Conservation (phyloP, 306 rosid species). For the Vicia faba region DNA sequence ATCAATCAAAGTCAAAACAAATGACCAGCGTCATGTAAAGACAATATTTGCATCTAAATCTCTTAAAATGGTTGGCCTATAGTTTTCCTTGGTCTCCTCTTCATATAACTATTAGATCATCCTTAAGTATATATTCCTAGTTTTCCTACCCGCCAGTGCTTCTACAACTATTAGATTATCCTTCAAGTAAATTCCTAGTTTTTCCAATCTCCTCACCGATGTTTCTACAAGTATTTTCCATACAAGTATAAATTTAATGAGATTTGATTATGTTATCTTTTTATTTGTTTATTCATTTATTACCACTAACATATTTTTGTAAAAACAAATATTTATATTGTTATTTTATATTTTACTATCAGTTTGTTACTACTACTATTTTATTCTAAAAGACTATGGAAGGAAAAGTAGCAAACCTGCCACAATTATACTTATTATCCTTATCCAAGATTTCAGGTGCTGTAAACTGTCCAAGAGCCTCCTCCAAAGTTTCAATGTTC, state of each 20-base stretch:
- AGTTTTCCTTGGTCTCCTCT: background rate
- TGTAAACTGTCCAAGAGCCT: conserved; percentile 82
- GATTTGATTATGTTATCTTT: background rate
- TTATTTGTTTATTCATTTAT: background rate
- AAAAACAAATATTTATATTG: background rate
- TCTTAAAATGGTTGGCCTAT: background rate
- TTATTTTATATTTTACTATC: background rate
- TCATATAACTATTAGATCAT: background rate
- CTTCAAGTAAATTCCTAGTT: too few species aligned
- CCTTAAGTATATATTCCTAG: too few species aligned
- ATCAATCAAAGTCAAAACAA: background rate
- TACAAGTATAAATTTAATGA: background rate
- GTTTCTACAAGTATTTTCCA: background rate
- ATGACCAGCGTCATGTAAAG: background rate
- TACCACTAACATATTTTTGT: too few species aligned
- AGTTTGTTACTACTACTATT: background rate
- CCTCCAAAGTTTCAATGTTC: conserved; percentile 77
- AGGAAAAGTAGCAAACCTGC: conserved; percentile 55
- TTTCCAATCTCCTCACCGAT: too few species aligned
- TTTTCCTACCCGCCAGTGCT: background rate
- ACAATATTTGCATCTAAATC: background rate
- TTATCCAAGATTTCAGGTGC: conserved; percentile 74
- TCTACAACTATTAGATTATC: too few species aligned
- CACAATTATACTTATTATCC: conserved; percentile 70
- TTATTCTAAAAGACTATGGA: background rate